phyloP scores from a whole-genome alignment of 805 yeast genomes.

The Myxozyma neotropica region DNA sequence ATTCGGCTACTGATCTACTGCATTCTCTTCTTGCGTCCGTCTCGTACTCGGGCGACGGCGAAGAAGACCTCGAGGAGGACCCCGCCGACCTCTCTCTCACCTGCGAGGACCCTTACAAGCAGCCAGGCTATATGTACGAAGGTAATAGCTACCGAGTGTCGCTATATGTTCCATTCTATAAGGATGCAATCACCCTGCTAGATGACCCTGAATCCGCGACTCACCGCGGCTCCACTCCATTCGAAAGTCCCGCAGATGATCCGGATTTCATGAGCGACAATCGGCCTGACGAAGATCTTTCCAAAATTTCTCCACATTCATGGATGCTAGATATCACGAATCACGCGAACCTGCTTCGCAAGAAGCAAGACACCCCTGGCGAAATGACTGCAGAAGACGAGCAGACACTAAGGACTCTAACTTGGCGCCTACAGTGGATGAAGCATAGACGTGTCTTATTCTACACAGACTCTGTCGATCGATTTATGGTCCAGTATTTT shows the following conservation, averaged over 20 bases:
- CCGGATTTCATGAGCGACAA: constrained; percentile 9
- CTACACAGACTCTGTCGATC: constrained; percentile 28
- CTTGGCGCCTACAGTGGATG: constrained; percentile 13
- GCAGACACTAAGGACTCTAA: background rate
- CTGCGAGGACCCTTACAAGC: constrained; percentile 28
- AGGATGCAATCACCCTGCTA: background rate
- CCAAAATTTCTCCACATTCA: background rate
- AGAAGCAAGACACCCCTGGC: background rate
- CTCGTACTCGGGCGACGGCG: background rate
- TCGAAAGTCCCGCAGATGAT: background rate
- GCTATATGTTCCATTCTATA: constrained; percentile 11
- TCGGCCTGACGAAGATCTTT: background rate
- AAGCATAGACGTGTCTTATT: constrained; percentile 21
- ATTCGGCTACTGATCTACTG: background rate
- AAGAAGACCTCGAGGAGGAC: background rate
- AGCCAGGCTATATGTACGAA: constrained; percentile 22
- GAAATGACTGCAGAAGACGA: background rate
- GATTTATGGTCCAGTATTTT: constrained; percentile 8
- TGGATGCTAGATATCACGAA: constrained; percentile 16
- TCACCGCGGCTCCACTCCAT: background rate
- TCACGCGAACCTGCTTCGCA: constrained; percentile 4
- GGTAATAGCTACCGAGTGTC: background rate
- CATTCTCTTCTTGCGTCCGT: background rate
- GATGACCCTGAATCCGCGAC: constrained; percentile 5
- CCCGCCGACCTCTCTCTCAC: background rate